Evolutionary conservation across 139 green algal species (phyloP).

Genomic region (Chlamydomonas sp.): DNA sequence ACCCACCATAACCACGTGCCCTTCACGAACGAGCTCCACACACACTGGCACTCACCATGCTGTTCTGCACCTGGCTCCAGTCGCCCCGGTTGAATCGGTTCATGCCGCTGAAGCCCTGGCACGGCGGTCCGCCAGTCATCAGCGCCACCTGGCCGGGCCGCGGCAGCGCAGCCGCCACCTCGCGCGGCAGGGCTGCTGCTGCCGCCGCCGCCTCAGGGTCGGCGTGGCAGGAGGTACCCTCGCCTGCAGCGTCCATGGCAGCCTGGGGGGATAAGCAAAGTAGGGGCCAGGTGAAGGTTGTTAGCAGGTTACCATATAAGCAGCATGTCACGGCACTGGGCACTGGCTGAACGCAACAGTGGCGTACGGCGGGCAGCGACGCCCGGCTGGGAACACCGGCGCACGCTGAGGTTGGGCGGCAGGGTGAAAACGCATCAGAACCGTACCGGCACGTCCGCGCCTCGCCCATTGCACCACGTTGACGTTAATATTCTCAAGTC

Average conservation of each 20-base stretch:
- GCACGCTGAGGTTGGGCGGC: no score
- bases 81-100: constrained; percentile 98
- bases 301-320: no score
- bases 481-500: no score
- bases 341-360: neutral
- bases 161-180: constrained; percentile 64
- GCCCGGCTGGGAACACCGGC: no score
- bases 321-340: neutral
- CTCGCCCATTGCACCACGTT: no score
- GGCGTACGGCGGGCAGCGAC: neutral
- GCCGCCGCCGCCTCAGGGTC: constrained; percentile 59
- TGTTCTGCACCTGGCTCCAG: constrained; percentile 97
- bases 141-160: constrained; percentile 93
- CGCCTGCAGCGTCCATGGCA: constrained; percentile 85
- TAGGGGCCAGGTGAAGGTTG: neutral
- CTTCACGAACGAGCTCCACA: neutral
- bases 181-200: constrained; percentile 26
- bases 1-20: neutral
- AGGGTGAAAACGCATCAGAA: no score
- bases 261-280: constrained; percentile 33
- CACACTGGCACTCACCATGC: constrained; percentile 75
- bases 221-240: constrained; percentile 71
- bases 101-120: constrained; percentile 98
- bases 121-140: constrained; percentile 95
- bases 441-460: no score